Conservation (phyloP, 2,329 filamentous ascomycete species). For the Dactylellina cionopaga region DNA sequence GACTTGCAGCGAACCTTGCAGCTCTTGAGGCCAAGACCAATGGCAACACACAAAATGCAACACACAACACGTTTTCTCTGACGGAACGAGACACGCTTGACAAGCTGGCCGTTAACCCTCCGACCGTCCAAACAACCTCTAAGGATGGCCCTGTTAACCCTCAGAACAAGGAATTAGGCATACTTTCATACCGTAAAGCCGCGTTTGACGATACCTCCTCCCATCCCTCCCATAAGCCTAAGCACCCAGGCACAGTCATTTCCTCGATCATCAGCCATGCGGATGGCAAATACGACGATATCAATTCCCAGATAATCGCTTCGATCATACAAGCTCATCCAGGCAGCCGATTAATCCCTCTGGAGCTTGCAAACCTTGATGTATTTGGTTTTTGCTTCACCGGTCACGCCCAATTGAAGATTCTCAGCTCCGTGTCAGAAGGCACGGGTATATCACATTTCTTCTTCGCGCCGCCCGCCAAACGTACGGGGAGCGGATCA, state of each 20-base stretch:
- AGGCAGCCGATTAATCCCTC: conserved; percentile 22
- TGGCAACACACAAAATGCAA: conserved; percentile 36
- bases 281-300: conserved; percentile 39
- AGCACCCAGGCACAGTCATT: conserved; percentile 33
- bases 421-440: conserved; percentile 32
- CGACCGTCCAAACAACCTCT: not conserved
- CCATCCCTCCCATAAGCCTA: conserved; percentile 2
- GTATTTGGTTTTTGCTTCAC: conserved; percentile 40
- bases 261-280: conserved; percentile 34
- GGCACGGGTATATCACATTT: conserved; percentile 39
- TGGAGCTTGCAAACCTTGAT: conserved; percentile 26
- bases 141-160: not conserved
- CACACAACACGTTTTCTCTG: conserved; percentile 9
- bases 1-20: conserved; percentile 48
- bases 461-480: conserved; percentile 30
- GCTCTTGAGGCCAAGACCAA: conserved; percentile 28
- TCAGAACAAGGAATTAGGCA: not conserved
- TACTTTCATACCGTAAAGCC: conserved; percentile 26
- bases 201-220: conserved; percentile 25
- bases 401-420: conserved; percentile 36
- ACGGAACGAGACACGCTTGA: not conserved
- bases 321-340: conserved; percentile 30
- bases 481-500: conserved; percentile 10
- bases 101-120: not conserved
- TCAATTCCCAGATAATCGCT: conserved; percentile 39